Percentiles rank a stretch among this genome's conserved stretches.
phyloP scores from a whole-genome alignment of 1,284 basidiomycete species.

The Ceratobasidium sp. region DNA sequence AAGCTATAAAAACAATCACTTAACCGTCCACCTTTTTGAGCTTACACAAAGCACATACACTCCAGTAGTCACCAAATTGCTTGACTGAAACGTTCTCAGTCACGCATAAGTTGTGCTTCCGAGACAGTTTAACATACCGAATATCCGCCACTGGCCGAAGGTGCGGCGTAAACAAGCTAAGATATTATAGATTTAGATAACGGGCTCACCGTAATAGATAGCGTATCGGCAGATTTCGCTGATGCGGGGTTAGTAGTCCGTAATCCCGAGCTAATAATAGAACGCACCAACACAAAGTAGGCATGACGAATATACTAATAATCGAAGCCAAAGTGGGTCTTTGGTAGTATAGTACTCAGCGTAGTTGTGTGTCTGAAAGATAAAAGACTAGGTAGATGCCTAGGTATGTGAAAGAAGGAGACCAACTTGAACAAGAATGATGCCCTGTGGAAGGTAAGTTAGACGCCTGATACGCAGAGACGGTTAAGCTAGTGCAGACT shows the following conservation, averaged over 20 bases:
- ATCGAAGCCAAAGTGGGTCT: slow-evolving; percentile 5
- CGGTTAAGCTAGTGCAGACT: background rate
- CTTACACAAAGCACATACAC: slow-evolving; percentile 4
- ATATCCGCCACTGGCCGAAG: slow-evolving; percentile 21
- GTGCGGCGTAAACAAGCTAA: background rate
- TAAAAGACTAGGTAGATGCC: too few relatives aligned
- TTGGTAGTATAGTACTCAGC: slow-evolving; percentile 6
- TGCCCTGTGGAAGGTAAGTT: background rate
- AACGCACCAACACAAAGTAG: slow-evolving; percentile 23
- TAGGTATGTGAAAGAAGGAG: background rate
- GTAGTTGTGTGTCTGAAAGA: slow-evolving; percentile 23
- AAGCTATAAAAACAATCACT: background rate
- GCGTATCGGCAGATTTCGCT: slow-evolving; percentile 20
- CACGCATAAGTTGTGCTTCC: background rate
- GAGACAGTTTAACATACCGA: slow-evolving; percentile 8
- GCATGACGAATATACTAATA: slow-evolving; percentile 19
- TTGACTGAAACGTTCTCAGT: slow-evolving; percentile 24
- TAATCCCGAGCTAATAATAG: background rate
- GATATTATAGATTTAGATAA: background rate
- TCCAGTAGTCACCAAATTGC: slow-evolving; percentile 24
- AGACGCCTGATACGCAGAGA: background rate
- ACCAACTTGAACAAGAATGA: slow-evolving; percentile 30
- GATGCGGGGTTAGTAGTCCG: background rate
- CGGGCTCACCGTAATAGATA: slow-evolving; percentile 5
- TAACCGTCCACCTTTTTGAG: background rate